These are phyloP conservation scores for Quercus ilex DNA, from an alignment of 306 rosid species.

Conservation along the genomic window DNA sequence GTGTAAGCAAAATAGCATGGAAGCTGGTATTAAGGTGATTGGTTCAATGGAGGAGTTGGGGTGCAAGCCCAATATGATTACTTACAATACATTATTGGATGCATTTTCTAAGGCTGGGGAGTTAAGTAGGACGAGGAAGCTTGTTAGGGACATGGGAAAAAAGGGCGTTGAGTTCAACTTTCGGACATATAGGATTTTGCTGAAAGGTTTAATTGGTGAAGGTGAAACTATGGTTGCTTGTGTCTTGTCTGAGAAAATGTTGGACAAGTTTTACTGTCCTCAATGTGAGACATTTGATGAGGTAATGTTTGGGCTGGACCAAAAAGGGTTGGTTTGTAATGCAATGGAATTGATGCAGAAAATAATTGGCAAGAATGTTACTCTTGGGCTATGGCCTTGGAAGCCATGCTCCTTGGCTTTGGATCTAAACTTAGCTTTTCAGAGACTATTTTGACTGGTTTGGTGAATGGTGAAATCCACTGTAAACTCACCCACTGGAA, in stretches of 20 bases:
- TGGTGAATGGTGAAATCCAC: neutral
- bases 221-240: conserved; percentile 54
- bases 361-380: conserved; percentile 36
- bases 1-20: conserved; percentile 55
- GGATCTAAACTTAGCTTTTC: conserved; percentile 26
- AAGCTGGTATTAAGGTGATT: conserved; percentile 44
- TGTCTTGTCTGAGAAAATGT: conserved; percentile 55
- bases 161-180: conserved; percentile 56
- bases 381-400: conserved; percentile 55
- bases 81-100: conserved; percentile 58
- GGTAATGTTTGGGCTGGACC: conserved; percentile 52
- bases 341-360: conserved; percentile 49
- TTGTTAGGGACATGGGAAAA: conserved; percentile 43
- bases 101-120: conserved; percentile 41
- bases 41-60: conserved; percentile 61
- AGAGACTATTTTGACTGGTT: conserved; percentile 34
- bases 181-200: conserved; percentile 50
- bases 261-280: conserved; percentile 40
- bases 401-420: conserved; percentile 45
- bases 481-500: neutral
- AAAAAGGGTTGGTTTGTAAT: conserved; percentile 41
- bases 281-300: conserved; percentile 48
- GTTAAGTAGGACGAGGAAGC: conserved; percentile 32
- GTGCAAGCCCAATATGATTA: conserved; percentile 68
- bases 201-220: conserved; percentile 48